Evolutionary conservation across 208 protist species (phyloP), one percentile per base, ranked within the genome.

Genomic region (Acanthamoeba sp.): DNA sequence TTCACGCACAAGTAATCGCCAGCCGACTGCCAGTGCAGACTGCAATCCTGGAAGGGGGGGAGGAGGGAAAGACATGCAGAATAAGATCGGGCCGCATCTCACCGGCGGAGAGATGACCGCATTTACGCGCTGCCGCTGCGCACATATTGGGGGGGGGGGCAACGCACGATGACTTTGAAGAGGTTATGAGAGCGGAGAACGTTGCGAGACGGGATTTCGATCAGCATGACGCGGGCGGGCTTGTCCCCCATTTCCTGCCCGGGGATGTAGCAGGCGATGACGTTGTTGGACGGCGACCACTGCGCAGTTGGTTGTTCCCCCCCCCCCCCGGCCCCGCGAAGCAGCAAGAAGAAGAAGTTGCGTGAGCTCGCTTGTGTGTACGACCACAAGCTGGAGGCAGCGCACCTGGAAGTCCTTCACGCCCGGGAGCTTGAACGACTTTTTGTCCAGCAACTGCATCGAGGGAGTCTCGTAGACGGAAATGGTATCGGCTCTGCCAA

Each of bases 391-490:
- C 10, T 2, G 55, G 55, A 4, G 9, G 22, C 55, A 27, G 14
- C 59, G 59, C n/a, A 66, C 59, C 59, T 66, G 48, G 84, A 91
- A 91, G 20, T 91, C 84, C 84, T 91, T 91, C 1, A 91, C 57
- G 9, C 84, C 84, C 34, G 84, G 52, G 20, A 91, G 5, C 52
- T 91, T 69, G 57, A 91, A 34, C 4, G 84, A 62, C 84, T 91
- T 91, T 34, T 91, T 91, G 55, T 91, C 84, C 0, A 91, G 38
- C 55, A 91, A 29, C 32, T 52, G 52, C 84, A 91, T 91, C 9
- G 84, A 91, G 52, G 84, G 84, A 4, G 84, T 91, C n/a, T 91
- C 57, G 52, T 91, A 91, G 32, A 91, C 38, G 36, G 45, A 73
- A 29, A 91, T 62, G 32, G 45, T 69, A 38, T 91, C 84, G 18